Evolutionary conservation across 768 basidiomycete species (phyloP), one percentile per base, ranked within the genome.

Genomic region (Cyclocybe aegerita): DNA sequence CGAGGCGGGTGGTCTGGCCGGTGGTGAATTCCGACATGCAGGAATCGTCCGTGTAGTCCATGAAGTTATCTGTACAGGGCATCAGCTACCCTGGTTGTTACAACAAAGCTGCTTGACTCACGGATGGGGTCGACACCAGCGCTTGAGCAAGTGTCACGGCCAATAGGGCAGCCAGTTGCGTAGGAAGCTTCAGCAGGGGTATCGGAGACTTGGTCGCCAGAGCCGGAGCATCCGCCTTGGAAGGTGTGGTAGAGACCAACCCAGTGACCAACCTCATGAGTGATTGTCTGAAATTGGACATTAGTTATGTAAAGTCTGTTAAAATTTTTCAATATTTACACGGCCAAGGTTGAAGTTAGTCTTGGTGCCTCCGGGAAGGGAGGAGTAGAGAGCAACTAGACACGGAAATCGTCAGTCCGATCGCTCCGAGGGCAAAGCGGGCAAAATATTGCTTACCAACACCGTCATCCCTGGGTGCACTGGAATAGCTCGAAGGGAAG

Each of bases 251-350:
- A 81, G 17, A 82, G 70, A 23, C 81, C 81, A 51, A 80, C 66
- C 80, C 81, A 83, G 66, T 82, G 80, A n/a, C 81, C 79, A 42
- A 72, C 75, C 62, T 83, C 82, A 59, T 83, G 82, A 10, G 75
- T 79, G 52, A 78, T 56, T 39, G 77, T 83, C 62, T 63, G 23
- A 23, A 56, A 32, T 9, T 12, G 16, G 17, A 17, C 40, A 49
- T 39, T 5, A 34, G 5, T 12, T 9, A 30, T n/a, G n/a, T n/a
- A n/a, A n/a, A n/a, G n/a, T n/a, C n/a, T n/a, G n/a, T n/a, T n/a
- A n/a, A n/a, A n/a, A n/a, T n/a, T n/a, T n/a, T n/a, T n/a, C n/a
- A n/a, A 35, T 4, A 50, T 64, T 43, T 42, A 71, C 71, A 46
- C 68, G 68, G 11, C 73, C 73, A 32, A 71, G 66, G 64, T 82